A percentile compares a stretch with the other conserved stretches of the same genome.
Conservation (phyloP, 257 asterid genomes). For the Nicotiana undulata region DNA sequence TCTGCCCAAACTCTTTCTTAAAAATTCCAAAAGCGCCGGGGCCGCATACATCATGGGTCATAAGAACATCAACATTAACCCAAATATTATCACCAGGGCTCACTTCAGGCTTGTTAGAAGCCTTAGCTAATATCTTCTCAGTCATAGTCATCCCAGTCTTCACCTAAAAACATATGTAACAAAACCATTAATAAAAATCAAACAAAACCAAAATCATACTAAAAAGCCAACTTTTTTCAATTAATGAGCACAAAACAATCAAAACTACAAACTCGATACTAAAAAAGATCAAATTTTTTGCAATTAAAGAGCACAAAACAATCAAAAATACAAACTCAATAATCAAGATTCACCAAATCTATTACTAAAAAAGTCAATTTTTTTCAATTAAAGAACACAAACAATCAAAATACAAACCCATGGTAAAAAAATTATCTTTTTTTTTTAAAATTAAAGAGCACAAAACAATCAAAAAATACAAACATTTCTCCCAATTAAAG, state of each 20-base stretch:
- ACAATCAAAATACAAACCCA: too few species aligned
- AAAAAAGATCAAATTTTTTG: too few species aligned
- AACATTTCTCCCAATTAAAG: too few species aligned
- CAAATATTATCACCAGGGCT: slow-evolving; percentile 91
- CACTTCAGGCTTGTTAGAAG: slow-evolving; percentile 72
- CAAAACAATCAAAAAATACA: too few species aligned
- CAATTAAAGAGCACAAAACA: too few species aligned
- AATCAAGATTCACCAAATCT: neutral
- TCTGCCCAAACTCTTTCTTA: slow-evolving; percentile 85
- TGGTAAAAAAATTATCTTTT: too few species aligned
- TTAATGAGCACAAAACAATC: too few species aligned
- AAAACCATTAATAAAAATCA: neutral
- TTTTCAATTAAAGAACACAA: neutral
- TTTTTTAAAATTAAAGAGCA: too few species aligned
- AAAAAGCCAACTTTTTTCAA: too few species aligned
- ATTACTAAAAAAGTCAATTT: neutral
- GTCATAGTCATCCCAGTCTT: slow-evolving; percentile 94
- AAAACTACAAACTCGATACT: too few species aligned
- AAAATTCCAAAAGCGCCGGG: slow-evolving; percentile 80
- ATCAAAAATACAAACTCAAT: neutral
- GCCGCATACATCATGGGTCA: slow-evolving; percentile 99
- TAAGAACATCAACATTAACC: slow-evolving; percentile 82
- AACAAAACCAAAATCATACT: neutral
- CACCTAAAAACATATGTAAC: slow-evolving; percentile 32
- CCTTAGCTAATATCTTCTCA: slow-evolving; percentile 85